Conservation (phyloP, 148 eudicot species). For the Linanthus parryae region DNA sequence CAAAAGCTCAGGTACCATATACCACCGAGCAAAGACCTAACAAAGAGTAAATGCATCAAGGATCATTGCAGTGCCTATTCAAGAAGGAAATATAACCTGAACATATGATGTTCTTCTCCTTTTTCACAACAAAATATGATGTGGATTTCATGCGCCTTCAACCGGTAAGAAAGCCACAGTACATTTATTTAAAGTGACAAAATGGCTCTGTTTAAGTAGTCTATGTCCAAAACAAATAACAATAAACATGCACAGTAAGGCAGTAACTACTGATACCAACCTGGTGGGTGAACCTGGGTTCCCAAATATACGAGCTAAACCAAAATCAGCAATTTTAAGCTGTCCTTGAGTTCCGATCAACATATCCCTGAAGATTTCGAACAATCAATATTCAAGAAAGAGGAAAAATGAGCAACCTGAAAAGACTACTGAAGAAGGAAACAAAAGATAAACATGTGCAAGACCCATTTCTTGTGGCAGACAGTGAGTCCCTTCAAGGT, state of each 20-base stretch:
- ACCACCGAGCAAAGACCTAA: constrained; percentile 99
- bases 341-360: constrained; percentile 82
- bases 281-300: constrained; percentile 98
- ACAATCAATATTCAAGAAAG: constrained; percentile 11
- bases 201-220: not conserved
- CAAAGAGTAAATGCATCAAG: constrained; percentile 7
- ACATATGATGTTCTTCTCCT: too few species aligned
- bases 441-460: constrained; percentile 62
- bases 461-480: constrained; percentile 96
- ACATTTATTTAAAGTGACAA: too few species aligned
- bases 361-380: constrained; percentile 66
- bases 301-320: constrained; percentile 95
- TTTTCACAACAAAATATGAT: too few species aligned
- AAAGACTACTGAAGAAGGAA: not conserved
- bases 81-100: too few species aligned
- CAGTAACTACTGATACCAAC: constrained; percentile 43
- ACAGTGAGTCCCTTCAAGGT: constrained; percentile 82
- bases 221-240: not conserved
- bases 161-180: too few species aligned
- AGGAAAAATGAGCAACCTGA: constrained; percentile 7
- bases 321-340: constrained; percentile 94
- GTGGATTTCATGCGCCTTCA: too few species aligned
- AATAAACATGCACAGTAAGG: not conserved
- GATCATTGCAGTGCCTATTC: too few species aligned
- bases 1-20: constrained; percentile 91